Percentiles rank a stretch among this genome's conserved stretches.
Evolutionary conservation across 352 stramenopile species (phyloP).

Genomic region (Halophytophthora batemanensis): DNA sequence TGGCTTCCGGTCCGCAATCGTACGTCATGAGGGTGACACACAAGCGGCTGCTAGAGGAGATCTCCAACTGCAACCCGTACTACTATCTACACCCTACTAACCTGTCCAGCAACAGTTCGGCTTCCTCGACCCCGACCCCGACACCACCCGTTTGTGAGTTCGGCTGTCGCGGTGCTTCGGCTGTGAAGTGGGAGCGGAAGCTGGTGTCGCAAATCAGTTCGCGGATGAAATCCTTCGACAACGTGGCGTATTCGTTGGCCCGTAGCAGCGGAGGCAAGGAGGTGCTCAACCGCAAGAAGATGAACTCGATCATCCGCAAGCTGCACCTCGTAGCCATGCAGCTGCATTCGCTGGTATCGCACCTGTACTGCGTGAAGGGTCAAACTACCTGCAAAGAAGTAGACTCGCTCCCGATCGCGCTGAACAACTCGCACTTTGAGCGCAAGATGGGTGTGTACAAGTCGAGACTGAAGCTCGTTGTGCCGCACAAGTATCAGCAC

Average conservation of each 20-base stretch:
- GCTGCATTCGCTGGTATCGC: conserved; percentile 63
- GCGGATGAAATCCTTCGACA: conserved; percentile 80
- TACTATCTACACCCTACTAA: conserved; percentile 56
- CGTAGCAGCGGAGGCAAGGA: conserved; percentile 52
- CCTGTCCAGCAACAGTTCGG: conserved; percentile 10
- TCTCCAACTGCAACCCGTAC: conserved; percentile 66
- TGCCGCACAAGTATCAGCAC: conserved; percentile 42
- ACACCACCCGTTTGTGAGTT: conserved; percentile 51
- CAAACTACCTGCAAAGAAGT: conserved; percentile 46
- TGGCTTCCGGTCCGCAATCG: conserved; percentile 45
- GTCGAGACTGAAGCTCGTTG: conserved; percentile 56
- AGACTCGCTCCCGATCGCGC: conserved; percentile 50
- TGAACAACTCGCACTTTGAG: conserved; percentile 75
- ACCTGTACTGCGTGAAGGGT: conserved; percentile 65
- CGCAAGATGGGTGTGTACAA: conserved; percentile 79
- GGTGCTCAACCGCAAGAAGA: conserved; percentile 71
- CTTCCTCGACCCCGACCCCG: conserved; percentile 3
- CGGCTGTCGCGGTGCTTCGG: conserved; percentile 43
- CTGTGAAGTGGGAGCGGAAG: conserved; percentile 65
- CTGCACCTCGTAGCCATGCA: conserved; percentile 75
- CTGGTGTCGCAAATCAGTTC: conserved; percentile 74
- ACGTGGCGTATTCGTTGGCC: conserved; percentile 67
- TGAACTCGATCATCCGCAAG: conserved; percentile 82
- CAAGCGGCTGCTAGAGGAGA: conserved; percentile 57
- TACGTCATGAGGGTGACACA: conserved; percentile 65